phyloP scores from a whole-genome alignment of 2,329 filamentous ascomycete genomes.

The Colletotrichum musicola region DNA sequence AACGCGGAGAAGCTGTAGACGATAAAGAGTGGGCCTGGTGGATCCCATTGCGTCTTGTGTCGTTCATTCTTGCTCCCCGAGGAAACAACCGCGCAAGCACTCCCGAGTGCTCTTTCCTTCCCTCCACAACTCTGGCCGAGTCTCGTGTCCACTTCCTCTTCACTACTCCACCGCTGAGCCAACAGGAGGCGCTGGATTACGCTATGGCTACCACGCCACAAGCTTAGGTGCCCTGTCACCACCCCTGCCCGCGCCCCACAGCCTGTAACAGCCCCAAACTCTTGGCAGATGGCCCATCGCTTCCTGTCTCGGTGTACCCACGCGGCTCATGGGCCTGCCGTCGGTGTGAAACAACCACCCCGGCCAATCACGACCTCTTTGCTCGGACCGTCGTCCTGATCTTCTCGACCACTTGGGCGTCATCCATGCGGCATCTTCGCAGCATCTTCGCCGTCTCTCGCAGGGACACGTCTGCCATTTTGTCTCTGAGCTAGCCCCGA shows the following conservation, averaged over 20 bases:
- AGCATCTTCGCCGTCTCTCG: background rate
- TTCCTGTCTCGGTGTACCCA: conserved; percentile 20
- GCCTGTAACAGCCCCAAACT: conserved; percentile 38
- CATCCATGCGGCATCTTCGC: conserved; percentile 24
- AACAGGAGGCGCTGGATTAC: too few species aligned
- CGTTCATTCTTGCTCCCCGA: conserved; percentile 29
- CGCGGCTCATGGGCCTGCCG: conserved; percentile 31
- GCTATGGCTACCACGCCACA: too few species aligned
- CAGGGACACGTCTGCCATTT: conserved; percentile 23
- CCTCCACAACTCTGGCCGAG: conserved; percentile 1
- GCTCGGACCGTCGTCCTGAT: conserved; percentile 31
- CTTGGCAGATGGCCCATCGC: conserved; percentile 26
- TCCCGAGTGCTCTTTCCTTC: conserved; percentile 21
- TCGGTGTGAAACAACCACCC: conserved; percentile 21
- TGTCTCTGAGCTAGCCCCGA: conserved; percentile 7
- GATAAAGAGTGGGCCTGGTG: conserved; percentile 4
- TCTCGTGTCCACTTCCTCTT: background rate
- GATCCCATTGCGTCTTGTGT: conserved; percentile 15
- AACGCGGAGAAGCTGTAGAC: conserved; percentile 28
- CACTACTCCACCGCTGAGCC: too few species aligned
- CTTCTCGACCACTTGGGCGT: conserved; percentile 7
- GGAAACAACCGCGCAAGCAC: conserved; percentile 34
- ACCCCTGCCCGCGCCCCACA: background rate
- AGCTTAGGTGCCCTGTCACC: background rate
- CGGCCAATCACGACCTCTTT: conserved; percentile 17